Evolutionary conservation across 768 basidiomycete genomes (phyloP), one percentile per base, ranked within the genome.

Genomic region (Leccinum disarticulatum): DNA sequence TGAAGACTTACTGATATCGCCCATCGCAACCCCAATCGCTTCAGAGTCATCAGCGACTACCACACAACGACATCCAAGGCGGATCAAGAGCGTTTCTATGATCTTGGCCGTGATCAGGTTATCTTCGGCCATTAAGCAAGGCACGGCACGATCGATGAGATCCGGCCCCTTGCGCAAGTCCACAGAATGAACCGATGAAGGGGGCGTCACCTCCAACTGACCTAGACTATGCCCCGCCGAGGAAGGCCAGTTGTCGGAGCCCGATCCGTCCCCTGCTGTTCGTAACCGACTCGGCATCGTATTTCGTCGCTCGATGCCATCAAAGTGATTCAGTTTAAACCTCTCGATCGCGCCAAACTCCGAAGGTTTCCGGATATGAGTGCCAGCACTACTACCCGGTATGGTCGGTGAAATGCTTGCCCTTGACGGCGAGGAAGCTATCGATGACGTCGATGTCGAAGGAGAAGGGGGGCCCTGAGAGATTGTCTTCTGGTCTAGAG

Each of bases 61-160:
- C 10, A 98, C 89, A 72, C 93, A 94, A 17, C 95, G 89, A 73
- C 96, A 98, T 1, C 97, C 97, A 61, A 98, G 83, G 36, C 95
- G 87, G 61, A 93, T 90, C 51, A 99, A 83, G 49, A 98, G 76
- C 2, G 95, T 98, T 74, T 98, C 95, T 52, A 98, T 88, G 52
- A 99, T 98, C 79, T 98, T 98, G 35, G 92, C 91, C 0, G 95
- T 96, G 64, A 98, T 98, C 2, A 96, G 97, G 68, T 99, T 98
- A 68, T 98, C 95, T 73, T 98, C 97, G 1, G 95, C 97, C 36
- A 99, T 81, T 35, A 99, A 74, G 68, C 93, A 95, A 43, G 95
- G 96, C 55, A 98, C 88, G n/a, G 89, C 87, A 43, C 93, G 86
- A 70, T 95, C 94, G 59, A 74, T 82, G n/a, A 83, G 86, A 70